Percentiles rank a stretch among this genome's conserved stretches.
phyloP scores from a whole-genome alignment of 441 rosid species.

The Brassica balearica region DNA sequence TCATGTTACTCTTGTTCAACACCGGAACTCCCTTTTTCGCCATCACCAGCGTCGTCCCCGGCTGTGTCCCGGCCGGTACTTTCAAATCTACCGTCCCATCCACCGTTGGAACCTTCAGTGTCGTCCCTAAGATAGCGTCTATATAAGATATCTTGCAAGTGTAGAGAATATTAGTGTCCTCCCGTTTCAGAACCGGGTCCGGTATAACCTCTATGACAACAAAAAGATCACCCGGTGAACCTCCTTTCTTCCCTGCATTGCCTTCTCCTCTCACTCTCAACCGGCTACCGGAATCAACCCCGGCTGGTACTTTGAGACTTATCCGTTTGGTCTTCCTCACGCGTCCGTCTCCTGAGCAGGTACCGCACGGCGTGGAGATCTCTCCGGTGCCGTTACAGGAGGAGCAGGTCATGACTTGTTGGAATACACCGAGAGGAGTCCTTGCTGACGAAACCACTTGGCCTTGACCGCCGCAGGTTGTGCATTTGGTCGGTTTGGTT shows the following conservation, averaged over 20 bases:
- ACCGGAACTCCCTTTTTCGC: conserved; percentile 94
- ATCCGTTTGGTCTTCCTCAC: conserved; percentile 90
- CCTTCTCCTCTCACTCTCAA: conserved; percentile 96
- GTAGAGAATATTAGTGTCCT: conserved; percentile 82
- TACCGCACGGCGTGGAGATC: conserved; percentile 74
- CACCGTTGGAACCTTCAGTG: conserved; percentile 85
- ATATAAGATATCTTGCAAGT: conserved; percentile 88
- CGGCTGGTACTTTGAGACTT: conserved; percentile 91
- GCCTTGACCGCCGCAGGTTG: conserved; percentile 93
- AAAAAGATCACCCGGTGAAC: conserved; percentile 92
- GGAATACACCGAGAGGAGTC: conserved; percentile 96
- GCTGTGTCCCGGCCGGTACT: conserved; percentile 94
- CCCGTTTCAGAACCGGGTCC: conserved; percentile 88
- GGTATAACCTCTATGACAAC: conserved; percentile 85
- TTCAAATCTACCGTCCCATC: conserved; percentile 93
- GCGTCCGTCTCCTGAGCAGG: conserved; percentile 93
- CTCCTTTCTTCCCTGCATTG: conserved; percentile 91
- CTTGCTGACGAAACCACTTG: conserved; percentile 93
- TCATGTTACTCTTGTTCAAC: conserved; percentile 81
- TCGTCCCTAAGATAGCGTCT: conserved; percentile 91
- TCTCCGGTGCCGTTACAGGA: conserved; percentile 87
- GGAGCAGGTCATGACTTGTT: conserved; percentile 94
- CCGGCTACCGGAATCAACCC: conserved; percentile 96
- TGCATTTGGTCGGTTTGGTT: conserved; percentile 77
- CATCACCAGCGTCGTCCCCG: conserved; percentile 90